phyloP scores from a whole-genome alignment of 495 filamentous ascomycete genomes.

The Haplographium delicatum region DNA sequence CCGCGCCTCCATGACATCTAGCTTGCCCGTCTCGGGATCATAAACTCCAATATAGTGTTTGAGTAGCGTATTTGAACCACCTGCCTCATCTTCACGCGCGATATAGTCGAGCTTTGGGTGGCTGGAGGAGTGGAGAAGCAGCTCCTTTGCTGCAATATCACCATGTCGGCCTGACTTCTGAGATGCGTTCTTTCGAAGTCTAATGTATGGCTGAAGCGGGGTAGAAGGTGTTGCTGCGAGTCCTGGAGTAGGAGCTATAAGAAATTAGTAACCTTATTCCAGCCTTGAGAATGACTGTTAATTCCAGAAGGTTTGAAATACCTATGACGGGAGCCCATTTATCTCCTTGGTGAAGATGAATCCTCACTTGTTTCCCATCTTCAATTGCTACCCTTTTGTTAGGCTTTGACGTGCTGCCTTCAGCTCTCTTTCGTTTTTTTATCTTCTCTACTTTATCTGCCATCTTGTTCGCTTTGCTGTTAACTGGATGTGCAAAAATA shows the following conservation, averaged over 20 bases:
- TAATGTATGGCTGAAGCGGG: slow-evolving; percentile 59
- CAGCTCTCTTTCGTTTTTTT: slow-evolving; percentile 70
- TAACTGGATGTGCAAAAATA: not conserved
- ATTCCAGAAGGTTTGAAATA: slow-evolving; percentile 28
- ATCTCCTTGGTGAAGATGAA: slow-evolving; percentile 50
- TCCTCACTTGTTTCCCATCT: slow-evolving; percentile 45
- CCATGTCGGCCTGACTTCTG: slow-evolving; percentile 37
- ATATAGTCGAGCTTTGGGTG: slow-evolving; percentile 78
- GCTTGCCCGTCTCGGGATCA: slow-evolving; percentile 64
- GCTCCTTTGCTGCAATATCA: slow-evolving; percentile 45
- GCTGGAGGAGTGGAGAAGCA: slow-evolving; percentile 70
- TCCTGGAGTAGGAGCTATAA: slow-evolving; percentile 63
- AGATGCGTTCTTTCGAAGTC: slow-evolving; percentile 38
- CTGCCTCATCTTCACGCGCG: slow-evolving; percentile 65
- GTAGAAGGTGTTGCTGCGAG: slow-evolving; percentile 51
- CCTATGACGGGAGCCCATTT: slow-evolving; percentile 61
- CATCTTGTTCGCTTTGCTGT: slow-evolving; percentile 6
- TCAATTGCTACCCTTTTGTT: slow-evolving; percentile 61
- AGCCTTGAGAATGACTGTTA: not conserved
- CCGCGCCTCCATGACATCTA: slow-evolving; percentile 70
- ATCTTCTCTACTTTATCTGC: slow-evolving; percentile 48
- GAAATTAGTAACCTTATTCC: slow-evolving; percentile 10
- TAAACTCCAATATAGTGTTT: slow-evolving; percentile 86
- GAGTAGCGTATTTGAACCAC: slow-evolving; percentile 55
- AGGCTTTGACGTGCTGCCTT: slow-evolving; percentile 46